phyloP scores from a whole-genome alignment of 2,329 filamentous ascomycete species.

The Coniella lustricola region DNA sequence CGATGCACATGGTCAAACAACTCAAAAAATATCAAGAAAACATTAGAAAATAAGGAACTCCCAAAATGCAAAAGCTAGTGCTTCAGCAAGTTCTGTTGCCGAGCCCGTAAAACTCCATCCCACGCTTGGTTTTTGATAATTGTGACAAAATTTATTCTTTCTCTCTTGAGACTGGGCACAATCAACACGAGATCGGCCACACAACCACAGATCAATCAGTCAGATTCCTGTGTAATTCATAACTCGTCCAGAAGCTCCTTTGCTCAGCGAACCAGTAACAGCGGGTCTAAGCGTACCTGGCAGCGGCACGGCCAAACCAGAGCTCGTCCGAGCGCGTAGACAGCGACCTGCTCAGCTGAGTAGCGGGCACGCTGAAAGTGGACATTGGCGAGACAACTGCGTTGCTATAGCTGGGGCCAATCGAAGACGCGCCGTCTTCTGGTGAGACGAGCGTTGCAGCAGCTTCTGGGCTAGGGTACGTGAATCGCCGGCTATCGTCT shows the following conservation, averaged over 20 bases:
- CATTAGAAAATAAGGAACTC: too few species aligned
- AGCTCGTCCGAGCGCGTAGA: conserved; percentile 38
- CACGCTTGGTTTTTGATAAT: not conserved
- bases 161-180: not conserved
- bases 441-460: conserved; percentile 19
- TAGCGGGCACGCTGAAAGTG: conserved; percentile 22
- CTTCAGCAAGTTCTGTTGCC: not conserved
- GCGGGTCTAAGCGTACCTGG: conserved; percentile 16
- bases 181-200: too few species aligned
- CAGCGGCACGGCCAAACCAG: conserved; percentile 21
- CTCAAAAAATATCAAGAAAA: too few species aligned
- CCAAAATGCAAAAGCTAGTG: too few species aligned
- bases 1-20: too few species aligned
- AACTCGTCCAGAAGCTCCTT: not conserved
- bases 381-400: conserved; percentile 35
- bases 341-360: conserved; percentile 27
- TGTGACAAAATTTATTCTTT: not conserved
- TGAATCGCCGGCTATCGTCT: conserved; percentile 20
- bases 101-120: not conserved
- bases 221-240: not conserved
- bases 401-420: conserved; percentile 9
- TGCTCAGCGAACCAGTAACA: too few species aligned
- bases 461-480: conserved; percentile 21
- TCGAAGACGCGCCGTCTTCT: not conserved
- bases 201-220: too few species aligned